Percentiles rank a stretch among this genome's conserved stretches.
Conservation (phyloP, 139 green algal genomes). For the Trebouxia sp. region DNA sequence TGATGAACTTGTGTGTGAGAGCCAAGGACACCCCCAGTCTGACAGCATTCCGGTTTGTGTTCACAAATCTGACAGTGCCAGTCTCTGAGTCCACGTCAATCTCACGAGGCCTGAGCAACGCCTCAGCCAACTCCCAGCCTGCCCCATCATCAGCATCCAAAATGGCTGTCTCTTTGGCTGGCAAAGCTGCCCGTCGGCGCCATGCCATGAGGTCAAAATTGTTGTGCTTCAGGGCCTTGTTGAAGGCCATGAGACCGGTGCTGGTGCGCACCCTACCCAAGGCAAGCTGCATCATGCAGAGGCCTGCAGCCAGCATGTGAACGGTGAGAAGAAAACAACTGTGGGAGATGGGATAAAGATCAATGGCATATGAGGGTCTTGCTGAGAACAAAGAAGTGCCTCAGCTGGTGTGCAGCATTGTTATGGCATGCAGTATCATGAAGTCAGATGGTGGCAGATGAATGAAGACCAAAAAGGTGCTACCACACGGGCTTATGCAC, state of each 20-base stretch:
- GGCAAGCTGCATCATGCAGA: constrained; percentile 65
- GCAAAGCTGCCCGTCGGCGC: constrained; percentile 49
- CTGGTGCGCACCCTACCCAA: constrained; percentile 69
- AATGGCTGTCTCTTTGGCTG: constrained; percentile 57
- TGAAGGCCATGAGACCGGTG: constrained; percentile 68
- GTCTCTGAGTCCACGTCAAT: constrained; percentile 43
- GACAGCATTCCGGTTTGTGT: constrained; percentile 34
- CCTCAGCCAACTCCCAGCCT: constrained; percentile 65
- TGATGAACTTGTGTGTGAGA: constrained; percentile 59
- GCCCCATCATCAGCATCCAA: constrained; percentile 75
- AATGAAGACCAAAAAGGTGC: no score
- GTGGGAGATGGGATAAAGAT: no score
- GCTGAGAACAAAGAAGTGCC: no score
- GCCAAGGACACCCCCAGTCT: constrained; percentile 48
- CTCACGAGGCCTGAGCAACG: constrained; percentile 61
- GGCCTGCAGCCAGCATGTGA: constrained; percentile 15
- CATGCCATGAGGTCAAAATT: constrained; percentile 77
- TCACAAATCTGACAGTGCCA: constrained; percentile 62
- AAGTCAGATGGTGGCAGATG: no score
- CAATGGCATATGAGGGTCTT: no score
- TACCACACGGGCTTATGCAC: no score
- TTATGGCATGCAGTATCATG: no score
- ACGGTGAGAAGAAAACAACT: neutral
- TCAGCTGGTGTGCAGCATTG: no score
- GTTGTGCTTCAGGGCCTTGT: constrained; percentile 46